Percentiles rank a stretch among this genome's conserved stretches.
phyloP scores from a whole-genome alignment of 495 filamentous ascomycete species.

The Margaritispora aquatica region DNA sequence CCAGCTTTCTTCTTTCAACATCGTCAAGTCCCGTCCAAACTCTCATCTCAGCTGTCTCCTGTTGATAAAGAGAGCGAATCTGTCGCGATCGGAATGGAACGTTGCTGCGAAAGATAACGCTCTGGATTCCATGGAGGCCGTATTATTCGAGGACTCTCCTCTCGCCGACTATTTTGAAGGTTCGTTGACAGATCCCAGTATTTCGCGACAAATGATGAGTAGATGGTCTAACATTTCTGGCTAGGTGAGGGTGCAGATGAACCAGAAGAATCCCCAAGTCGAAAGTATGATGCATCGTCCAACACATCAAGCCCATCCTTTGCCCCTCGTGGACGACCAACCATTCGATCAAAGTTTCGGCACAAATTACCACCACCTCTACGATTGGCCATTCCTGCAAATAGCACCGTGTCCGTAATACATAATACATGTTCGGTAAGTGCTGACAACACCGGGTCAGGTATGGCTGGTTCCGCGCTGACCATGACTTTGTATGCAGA shows the following conservation, averaged over 20 bases:
- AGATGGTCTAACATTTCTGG: conserved; percentile 24
- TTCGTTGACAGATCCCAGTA: conserved; percentile 28
- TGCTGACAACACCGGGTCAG: background rate
- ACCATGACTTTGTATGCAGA: conserved; percentile 26
- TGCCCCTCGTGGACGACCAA: conserved; percentile 67
- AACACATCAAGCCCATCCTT: conserved; percentile 48
- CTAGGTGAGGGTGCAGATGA: conserved; percentile 36
- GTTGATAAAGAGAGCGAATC: background rate
- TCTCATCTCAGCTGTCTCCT: background rate
- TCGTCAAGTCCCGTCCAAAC: background rate
- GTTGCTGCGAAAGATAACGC: conserved; percentile 14
- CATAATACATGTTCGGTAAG: conserved; percentile 57
- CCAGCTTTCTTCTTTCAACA: background rate
- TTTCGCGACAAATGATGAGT: conserved; percentile 31
- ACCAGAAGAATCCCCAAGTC: conserved; percentile 28
- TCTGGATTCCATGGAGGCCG: conserved; percentile 66
- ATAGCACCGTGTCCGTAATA: conserved; percentile 42
- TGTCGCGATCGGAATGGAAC: conserved; percentile 13
- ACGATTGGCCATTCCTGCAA: conserved; percentile 47
- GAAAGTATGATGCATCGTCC: conserved; percentile 36
- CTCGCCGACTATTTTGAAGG: conserved; percentile 92
- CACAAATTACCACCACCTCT: conserved; percentile 57
- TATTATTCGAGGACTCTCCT: conserved; percentile 86
- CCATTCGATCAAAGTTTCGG: conserved; percentile 59
- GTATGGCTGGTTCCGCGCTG: background rate